Evolutionary conservation across 2,329 filamentous ascomycete genomes (phyloP), one percentile per base, ranked within the genome.

Genomic region (Cadophora sp.): DNA sequence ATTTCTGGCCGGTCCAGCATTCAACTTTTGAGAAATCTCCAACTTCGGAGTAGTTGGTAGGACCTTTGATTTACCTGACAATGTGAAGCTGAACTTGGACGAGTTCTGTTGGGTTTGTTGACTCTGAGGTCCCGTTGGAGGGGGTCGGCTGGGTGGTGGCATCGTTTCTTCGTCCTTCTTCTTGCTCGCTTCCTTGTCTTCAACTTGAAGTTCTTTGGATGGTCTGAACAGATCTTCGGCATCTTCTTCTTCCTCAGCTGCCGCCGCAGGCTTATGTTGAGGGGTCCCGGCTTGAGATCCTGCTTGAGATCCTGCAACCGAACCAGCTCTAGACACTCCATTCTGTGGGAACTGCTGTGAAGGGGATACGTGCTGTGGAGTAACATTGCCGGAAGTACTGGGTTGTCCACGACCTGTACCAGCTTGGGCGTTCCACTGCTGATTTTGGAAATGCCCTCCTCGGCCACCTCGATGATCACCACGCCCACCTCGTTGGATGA

Each of bases 21-120:
- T 95, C 65, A 90, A 85, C 73, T 89, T 90, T 71, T 88, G 86
- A 0, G 88, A 89, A 62, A 90, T 90, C 71, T 90, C 88, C 2
- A 75, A 86, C 70, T 90, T 89, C 3, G 87, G 87, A 14, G 83
- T 82, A 9, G 87, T 80, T 16, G 86, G 80, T 1, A 83, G 79
- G 8, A 84, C 81, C 72, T 90, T 90, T 13, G 83, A 85, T 50
- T 91, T 86, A 11, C 89, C 86, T 77, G 97, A 97, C 79, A 98
- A 93, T 1, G 94, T 93, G 78, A 98, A 98, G 77, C 93, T 96
- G 75, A 97, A 96, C 79, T 95, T 96, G 53, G 88, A 88, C 59
- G 77, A 76, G 61, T 73, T 75, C 63, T 77, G 73, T 24, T 53
- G 36, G 36, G 36, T 39, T 39, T 39, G 59, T 51, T 75, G 75